phyloP scores from a whole-genome alignment of 305 asterid species.

The Nicotiana rustica region DNA sequence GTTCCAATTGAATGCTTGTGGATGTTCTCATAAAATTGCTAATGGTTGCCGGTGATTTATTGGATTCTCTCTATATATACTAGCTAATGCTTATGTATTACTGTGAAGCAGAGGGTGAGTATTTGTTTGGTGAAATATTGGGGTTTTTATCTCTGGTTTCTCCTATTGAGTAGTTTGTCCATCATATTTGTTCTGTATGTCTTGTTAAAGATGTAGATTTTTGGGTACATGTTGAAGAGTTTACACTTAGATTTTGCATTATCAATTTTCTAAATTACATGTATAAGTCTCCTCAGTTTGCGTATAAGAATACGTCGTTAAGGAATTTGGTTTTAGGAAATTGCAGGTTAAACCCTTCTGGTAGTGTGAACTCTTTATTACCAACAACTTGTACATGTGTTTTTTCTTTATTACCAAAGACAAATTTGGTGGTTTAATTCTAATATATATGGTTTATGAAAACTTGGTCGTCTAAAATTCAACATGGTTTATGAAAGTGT shows the following conservation, averaged over 20 bases:
- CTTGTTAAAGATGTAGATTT: not conserved
- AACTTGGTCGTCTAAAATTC: not conserved
- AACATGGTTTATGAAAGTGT: no score
- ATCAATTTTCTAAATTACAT: not conserved
- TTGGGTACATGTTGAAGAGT: slow-evolving; percentile 21
- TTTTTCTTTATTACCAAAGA: not conserved
- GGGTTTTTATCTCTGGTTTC: no score
- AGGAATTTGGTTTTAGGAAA: not conserved
- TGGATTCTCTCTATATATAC: no score
- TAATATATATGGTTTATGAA: not conserved
- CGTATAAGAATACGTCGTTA: slow-evolving; percentile 31
- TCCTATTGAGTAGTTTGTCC: no score
- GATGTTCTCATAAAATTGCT: no score
- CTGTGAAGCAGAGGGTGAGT: no score
- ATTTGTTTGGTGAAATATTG: no score
- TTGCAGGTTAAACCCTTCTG: slow-evolving; percentile 12
- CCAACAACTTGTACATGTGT: not conserved
- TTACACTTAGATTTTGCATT: not conserved
- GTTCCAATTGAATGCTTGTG: no score
- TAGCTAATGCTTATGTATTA: no score
- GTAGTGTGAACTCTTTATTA: slow-evolving; percentile 1
- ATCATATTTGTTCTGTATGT: no score
- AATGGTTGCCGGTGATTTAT: no score
- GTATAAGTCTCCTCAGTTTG: slow-evolving; percentile 31
- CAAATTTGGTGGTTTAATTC: not conserved